phyloP scores from a whole-genome alignment of 2,329 filamentous ascomycete species.

The Talaromyces sp. region DNA sequence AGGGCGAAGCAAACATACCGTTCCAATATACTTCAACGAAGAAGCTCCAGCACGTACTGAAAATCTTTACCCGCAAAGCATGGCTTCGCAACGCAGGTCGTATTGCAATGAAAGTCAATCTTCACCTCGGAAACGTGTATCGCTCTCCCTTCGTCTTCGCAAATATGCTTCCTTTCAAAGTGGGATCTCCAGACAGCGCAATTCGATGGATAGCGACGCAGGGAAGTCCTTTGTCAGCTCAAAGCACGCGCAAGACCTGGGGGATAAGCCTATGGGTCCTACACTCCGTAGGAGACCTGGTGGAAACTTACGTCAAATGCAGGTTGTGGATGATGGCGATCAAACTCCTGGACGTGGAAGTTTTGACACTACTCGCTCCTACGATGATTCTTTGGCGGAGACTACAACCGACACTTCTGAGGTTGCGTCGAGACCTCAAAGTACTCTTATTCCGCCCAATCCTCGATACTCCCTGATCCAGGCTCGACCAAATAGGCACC shows the following conservation, averaged over 20 bases:
- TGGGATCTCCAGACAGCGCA: constrained; percentile 38
- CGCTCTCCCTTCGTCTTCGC: constrained; percentile 41
- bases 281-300: constrained; percentile 73
- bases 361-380: constrained; percentile 40
- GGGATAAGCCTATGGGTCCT: constrained; percentile 43
- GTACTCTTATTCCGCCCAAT: constrained; percentile 33
- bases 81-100: constrained; percentile 28
- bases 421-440: constrained; percentile 27
- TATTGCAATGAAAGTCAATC: constrained; percentile 31
- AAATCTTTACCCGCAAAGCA: constrained; percentile 19
- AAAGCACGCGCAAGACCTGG: constrained; percentile 19
- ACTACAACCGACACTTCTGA: constrained; percentile 21
- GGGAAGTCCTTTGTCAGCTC: constrained; percentile 19
- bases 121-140: constrained; percentile 28
- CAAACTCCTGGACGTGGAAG: constrained; percentile 40
- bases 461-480: constrained; percentile 48
- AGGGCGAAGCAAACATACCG: constrained; percentile 23
- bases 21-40: constrained; percentile 34
- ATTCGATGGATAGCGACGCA: constrained; percentile 29
- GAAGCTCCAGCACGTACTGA: constrained; percentile 13
- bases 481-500: constrained; percentile 59
- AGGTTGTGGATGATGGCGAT: constrained; percentile 66
- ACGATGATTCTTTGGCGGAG: constrained; percentile 31
- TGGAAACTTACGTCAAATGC: constrained; percentile 71
- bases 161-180: constrained; percentile 52